Evolutionary conservation across 2,329 filamentous ascomycete species (phyloP), one percentile per base, ranked within the genome.

Genomic region (Penicillium sp.): DNA sequence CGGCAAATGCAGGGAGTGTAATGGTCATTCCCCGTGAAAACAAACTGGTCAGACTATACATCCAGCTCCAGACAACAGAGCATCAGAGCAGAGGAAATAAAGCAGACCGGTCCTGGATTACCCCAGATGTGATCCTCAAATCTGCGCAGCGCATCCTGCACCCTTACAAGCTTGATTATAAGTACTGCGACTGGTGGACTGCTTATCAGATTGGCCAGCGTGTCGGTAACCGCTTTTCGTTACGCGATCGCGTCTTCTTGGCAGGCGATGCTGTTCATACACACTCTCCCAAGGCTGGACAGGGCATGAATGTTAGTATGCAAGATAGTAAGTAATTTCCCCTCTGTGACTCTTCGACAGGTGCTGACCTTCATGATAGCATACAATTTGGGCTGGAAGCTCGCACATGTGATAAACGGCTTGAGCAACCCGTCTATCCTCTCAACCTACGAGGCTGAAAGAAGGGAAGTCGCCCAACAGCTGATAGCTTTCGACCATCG

Each of bases 281-380:
- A 1, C 79, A 81, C 61, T 63, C 59, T 2, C 64, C 64, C 2
- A 67, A 65, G 31, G 64, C 60, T 2, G 66, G 65, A n/a, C 86
- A 89, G 65, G 87, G 87, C 11, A 89, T 90, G 86, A 90, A 90
- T 61, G 83, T 88, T 2, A 83, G 79, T 26, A 87, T 90, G 83
- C 86, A 88, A 62, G 87, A 90, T 67, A 71, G n/a, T n/a, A n/a
- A n/a, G n/a, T n/a, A n/a, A n/a, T n/a, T n/a, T n/a, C n/a, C n/a
- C n/a, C n/a, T n/a, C n/a, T n/a, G n/a, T n/a, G n/a, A n/a, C n/a
- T n/a, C n/a, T n/a, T n/a, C n/a, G n/a, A n/a, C n/a, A n/a, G n/a
- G n/a, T n/a, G n/a, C n/a, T n/a, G n/a, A n/a, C n/a, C n/a, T n/a
- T n/a, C n/a, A n/a, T n/a, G n/a, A n/a, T n/a, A n/a, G n/a, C 10